These are phyloP conservation scores for Stromatinia cepivora DNA, from an alignment of 2,329 filamentous ascomycete genomes.

Conservation along the genomic window DNA sequence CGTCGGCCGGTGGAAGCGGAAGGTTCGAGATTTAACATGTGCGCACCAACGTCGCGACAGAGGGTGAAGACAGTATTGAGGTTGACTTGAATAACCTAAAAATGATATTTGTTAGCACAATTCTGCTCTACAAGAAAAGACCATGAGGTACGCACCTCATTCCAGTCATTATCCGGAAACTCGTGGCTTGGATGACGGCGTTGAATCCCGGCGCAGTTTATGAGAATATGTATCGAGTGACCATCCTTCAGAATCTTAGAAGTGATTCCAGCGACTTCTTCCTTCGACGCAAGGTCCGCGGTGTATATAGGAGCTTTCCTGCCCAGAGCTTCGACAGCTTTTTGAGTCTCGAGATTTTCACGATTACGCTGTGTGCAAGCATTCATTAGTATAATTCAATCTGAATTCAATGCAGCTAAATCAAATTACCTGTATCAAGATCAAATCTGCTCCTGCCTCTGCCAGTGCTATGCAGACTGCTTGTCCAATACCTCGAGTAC, in stretches of 20 bases:
- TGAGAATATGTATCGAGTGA: slow-evolving; percentile 46
- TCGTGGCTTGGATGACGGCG: slow-evolving; percentile 43
- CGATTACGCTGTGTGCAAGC: slow-evolving; percentile 34
- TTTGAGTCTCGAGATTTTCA: slow-evolving; percentile 51
- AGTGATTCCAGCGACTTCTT: slow-evolving; percentile 60
- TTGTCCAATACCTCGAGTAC: slow-evolving; percentile 44
- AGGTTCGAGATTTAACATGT: slow-evolving; percentile 63
- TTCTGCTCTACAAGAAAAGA: slow-evolving; percentile 45
- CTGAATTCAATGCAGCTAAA: neutral
- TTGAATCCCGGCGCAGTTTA: slow-evolving; percentile 49
- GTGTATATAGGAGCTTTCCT: slow-evolving; percentile 68
- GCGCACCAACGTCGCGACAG: slow-evolving; percentile 72
- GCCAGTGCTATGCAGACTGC: slow-evolving; percentile 43
- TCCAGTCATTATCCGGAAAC: slow-evolving; percentile 45
- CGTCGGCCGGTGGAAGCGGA: slow-evolving; percentile 73
- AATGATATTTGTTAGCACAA: slow-evolving; percentile 31
- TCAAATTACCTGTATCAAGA: slow-evolving; percentile 43
- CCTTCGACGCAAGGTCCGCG: slow-evolving; percentile 64
- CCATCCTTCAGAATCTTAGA: slow-evolving; percentile 58
- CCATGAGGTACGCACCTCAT: slow-evolving; percentile 64
- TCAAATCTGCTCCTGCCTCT: slow-evolving; percentile 44
- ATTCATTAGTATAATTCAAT: neutral
- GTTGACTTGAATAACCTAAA: slow-evolving; percentile 74
- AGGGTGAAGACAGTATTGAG: slow-evolving; percentile 78
- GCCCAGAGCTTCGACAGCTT: slow-evolving; percentile 63